Base-by-base conservation (phyloP, 202 grass and related monocot species). In the Cymbopogon flexuosus region DNA sequence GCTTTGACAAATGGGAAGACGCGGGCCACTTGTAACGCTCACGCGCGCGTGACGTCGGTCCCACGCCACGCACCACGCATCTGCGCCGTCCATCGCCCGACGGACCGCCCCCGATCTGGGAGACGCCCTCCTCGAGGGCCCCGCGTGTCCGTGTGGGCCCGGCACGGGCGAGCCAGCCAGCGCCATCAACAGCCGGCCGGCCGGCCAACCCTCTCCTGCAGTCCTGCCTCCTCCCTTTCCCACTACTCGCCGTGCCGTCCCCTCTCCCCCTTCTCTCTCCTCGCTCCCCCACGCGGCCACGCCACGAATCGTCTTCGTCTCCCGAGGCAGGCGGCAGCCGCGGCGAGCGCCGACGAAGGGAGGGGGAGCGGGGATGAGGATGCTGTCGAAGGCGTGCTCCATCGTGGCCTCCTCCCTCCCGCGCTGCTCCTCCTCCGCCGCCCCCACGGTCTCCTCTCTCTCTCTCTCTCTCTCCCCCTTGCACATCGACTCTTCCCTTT, bases 371-470 rank as follows among this genome's bases (percentile, higher is more conserved):
- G 75, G 68, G 66, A 89, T 89, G 87, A 75, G 85, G 82, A 88
- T 91, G 85, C 79, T 91, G 42, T 91, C 81, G 42, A 91, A 84
- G 85, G 82, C 85, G 81, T 85, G 85, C 85, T 91, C 89, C 40
- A 80, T 88, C 81, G 85, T 91, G 67, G 89, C 74, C 42, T 91
- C 85, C 89, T 91, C 85, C 81, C 81, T 87, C 61, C 85, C 85
- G 31, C 85, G 85, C 73, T 91, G 89, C 85, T 91, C 89, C 72
- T 90, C 87, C 79, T 63, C 61, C 43, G 6, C 45, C 65, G 47
- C 45, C 19, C 78, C 89, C 68, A 56, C 85, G 89, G 89, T 91
- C 13, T 19, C 4, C 23, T 65, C 8, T 41, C 23, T 18, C 3
- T 3, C 45, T 9, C 13, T 27, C 27, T 23, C 41, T 10, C 51